Percentiles rank a stretch among this genome's conserved stretches.
These are phyloP conservation scores for Cytospora chrysosperma DNA, from an alignment of 2,329 filamentous ascomycete genomes.

Conservation along the genomic window DNA sequence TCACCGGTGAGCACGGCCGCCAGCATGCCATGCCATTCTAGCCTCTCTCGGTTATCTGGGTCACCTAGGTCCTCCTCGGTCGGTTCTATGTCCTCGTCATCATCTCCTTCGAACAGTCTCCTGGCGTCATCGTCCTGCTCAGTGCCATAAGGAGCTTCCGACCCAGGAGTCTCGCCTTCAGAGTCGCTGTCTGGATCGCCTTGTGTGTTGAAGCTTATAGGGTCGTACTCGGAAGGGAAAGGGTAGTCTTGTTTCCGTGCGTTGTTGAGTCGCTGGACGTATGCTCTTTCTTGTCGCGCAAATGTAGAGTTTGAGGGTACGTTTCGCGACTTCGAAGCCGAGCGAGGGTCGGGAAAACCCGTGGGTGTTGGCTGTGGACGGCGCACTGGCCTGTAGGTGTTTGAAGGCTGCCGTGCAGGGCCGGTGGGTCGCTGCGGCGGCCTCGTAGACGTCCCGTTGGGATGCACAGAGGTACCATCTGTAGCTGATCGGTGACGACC, in stretches of 20 bases:
- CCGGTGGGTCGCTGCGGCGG: constrained; percentile 65
- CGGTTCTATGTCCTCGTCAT: constrained; percentile 84
- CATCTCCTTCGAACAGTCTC: constrained; percentile 73
- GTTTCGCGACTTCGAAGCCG: constrained; percentile 53
- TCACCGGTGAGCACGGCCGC: constrained; percentile 94
- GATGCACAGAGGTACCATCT: constrained; percentile 32
- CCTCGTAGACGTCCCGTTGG: constrained; percentile 40
- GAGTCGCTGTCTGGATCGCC: constrained; percentile 74
- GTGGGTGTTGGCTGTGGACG: constrained; percentile 45
- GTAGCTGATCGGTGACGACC: constrained; percentile 40
- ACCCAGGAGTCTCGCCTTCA: constrained; percentile 86
- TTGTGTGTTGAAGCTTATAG: constrained; percentile 18
- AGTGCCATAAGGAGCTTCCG: constrained; percentile 69
- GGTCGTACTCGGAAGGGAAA: constrained; percentile 45
- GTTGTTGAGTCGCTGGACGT: constrained; percentile 81
- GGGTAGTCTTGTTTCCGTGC: constrained; percentile 63
- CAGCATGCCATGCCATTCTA: constrained; percentile 98
- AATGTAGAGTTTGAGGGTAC: constrained; percentile 49
- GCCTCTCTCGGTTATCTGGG: constrained; percentile 79
- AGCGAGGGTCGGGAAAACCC: constrained; percentile 39
- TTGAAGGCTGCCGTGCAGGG: constrained; percentile 72
- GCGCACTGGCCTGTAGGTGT: constrained; percentile 70
- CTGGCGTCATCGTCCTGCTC: constrained; percentile 80
- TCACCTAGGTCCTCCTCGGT: constrained; percentile 88
- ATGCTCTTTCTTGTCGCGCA: constrained; percentile 87